Conservation (phyloP, 805 yeast genomes). For the Soucietia sequanensis region DNA sequence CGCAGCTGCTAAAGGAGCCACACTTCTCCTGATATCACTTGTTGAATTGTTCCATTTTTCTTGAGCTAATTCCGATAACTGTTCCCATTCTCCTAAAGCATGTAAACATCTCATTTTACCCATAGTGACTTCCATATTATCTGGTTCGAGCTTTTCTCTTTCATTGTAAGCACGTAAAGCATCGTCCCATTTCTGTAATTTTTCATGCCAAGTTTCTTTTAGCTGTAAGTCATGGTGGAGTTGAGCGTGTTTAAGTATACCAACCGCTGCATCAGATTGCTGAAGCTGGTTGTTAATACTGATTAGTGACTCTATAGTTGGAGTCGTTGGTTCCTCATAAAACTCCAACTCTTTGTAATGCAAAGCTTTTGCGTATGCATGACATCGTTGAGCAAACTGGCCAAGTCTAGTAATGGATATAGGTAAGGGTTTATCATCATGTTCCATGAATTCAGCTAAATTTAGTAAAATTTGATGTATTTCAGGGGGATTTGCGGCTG, state of each 20-base stretch:
- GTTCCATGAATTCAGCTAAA: conserved; percentile 95
- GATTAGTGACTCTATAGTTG: conserved; percentile 88
- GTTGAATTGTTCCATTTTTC: conserved; percentile 79
- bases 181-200: conserved; percentile 96
- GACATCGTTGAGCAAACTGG: conserved; percentile 90
- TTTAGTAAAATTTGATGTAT: conserved; percentile 87
- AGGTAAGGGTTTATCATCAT: conserved; percentile 91
- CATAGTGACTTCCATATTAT: conserved; percentile 84
- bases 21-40: conserved; percentile 70
- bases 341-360: conserved; percentile 96
- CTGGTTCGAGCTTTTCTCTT: conserved; percentile 62
- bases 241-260: conserved; percentile 92
- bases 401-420: conserved; percentile 88
- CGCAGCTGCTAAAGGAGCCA: conserved; percentile 98
- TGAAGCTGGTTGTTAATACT: conserved; percentile 92
- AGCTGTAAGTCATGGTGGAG: conserved; percentile 85
- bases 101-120: conserved; percentile 98
- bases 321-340: conserved; percentile 87
- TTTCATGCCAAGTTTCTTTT: conserved; percentile 97
- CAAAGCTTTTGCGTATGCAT: conserved; percentile 95
- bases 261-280: conserved; percentile 97
- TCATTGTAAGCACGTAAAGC: conserved; percentile 88
- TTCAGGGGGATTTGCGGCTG: conserved; percentile 93
- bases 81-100: conserved; percentile 99
- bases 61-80: conserved; percentile 78